Conservation (phyloP, 2,329 filamentous ascomycete genomes). For the Aspergillus latus region DNA sequence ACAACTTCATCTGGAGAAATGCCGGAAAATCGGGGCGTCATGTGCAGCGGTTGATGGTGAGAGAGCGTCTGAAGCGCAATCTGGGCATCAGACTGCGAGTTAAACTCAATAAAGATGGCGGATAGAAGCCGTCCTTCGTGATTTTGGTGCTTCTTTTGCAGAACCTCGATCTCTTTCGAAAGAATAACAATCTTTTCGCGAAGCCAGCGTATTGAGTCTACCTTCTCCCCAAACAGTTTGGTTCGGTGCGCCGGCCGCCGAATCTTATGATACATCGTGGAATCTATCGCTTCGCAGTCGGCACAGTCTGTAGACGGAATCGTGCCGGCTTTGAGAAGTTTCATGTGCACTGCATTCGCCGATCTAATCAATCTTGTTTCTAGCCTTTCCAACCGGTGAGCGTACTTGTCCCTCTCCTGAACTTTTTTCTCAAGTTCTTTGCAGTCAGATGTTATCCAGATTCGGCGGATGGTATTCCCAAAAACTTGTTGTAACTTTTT, state of each 20-base stretch:
- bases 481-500: constrained; percentile 74
- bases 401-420: constrained; percentile 73
- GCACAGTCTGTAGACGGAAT: constrained; percentile 23
- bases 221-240: constrained; percentile 74
- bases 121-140: constrained; percentile 66
- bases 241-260: constrained; percentile 71
- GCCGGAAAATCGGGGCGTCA: constrained; percentile 83
- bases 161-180: constrained; percentile 65
- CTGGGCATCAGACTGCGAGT: constrained; percentile 77
- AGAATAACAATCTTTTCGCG: constrained; percentile 71
- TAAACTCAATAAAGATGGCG: constrained; percentile 88
- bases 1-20: constrained; percentile 82
- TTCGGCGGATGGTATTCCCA: constrained; percentile 71
- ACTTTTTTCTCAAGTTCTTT: constrained; percentile 76
- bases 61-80: constrained; percentile 80
- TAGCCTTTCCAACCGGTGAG: constrained; percentile 77
- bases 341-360: constrained; percentile 69
- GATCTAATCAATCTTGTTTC: constrained; percentile 80
- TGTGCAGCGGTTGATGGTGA: constrained; percentile 80
- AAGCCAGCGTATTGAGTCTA: constrained; percentile 87
- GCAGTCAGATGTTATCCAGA: constrained; percentile 81
- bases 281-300: constrained; percentile 31
- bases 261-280: constrained; percentile 33
- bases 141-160: constrained; percentile 64
- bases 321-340: constrained; percentile 49